Evolutionary conservation across 306 rosid genomes (phyloP).

Genomic region (Pyrus betulifolia): DNA sequence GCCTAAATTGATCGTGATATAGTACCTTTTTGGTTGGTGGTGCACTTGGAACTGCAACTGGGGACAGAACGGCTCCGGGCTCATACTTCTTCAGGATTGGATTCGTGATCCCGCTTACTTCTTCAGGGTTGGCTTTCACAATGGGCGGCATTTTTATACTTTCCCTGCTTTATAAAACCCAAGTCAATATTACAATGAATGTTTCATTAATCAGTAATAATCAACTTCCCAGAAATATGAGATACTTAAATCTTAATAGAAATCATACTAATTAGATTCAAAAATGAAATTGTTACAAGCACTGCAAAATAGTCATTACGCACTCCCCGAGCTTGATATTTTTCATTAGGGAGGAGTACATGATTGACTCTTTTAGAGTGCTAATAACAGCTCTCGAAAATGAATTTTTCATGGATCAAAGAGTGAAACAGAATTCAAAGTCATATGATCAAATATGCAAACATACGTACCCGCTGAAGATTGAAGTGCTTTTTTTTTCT

Average conservation of each 20-base stretch:
- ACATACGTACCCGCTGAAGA: neutral
- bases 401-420: neutral
- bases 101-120: neutral
- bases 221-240: neutral
- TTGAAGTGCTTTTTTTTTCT: neutral
- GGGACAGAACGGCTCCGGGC: slow-evolving; percentile 37
- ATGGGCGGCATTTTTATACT: slow-evolving; percentile 39
- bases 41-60: slow-evolving; percentile 34
- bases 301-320: too few species aligned
- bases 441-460: neutral
- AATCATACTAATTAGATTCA: too few species aligned
- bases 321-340: too few species aligned
- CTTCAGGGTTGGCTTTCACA: slow-evolving; percentile 30
- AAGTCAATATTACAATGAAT: too few species aligned
- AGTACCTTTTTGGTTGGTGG: slow-evolving; percentile 54
- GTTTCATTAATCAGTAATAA: neutral
- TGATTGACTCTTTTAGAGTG: too few species aligned
- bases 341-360: too few species aligned
- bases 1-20: neutral
- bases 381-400: too few species aligned
- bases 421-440: neutral
- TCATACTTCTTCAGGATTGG: slow-evolving; percentile 21
- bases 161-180: neutral
- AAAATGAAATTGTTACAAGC: too few species aligned
- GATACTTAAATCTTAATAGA: neutral